Evolutionary conservation across 2,329 filamentous ascomycete species (phyloP), one percentile per base, ranked within the genome.

Genomic region (Didymosphaeria variabile): DNA sequence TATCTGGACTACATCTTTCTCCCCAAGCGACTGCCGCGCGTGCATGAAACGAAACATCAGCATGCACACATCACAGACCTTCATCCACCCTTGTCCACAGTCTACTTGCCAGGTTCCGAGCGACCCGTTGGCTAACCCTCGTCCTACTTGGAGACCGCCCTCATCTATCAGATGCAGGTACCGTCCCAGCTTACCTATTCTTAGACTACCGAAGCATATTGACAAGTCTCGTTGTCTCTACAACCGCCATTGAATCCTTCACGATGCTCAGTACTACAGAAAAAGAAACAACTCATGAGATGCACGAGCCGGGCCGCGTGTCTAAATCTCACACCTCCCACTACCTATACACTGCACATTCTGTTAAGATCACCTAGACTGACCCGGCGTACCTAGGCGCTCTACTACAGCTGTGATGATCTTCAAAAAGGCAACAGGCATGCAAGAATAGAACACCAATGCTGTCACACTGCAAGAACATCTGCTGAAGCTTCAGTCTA

Each of bases 81-180:
- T 26, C 9, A 6, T 26, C 40, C 15, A 54, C 29, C 55, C 55
- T 44, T 31, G 36, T 9, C 13, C 8, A 51, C 34, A 44, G 54
- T 23, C 47, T 46, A 32, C n/a, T 40, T 29, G 21, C 42, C 36
- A 44, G 15, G 31, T 44, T 42, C 38, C 32, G 56, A 31, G 38
- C 42, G 46, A 44, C 36, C 52, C 52, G 31, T 42, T 57, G 56
- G 40, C 46, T n/a, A 36, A 44, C 36, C 21, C 15, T 26, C 3
- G 36, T 31, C 42, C 50, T 54, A 49, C 31, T 36, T 57, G 45
- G 63, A 58, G 45, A 60, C 49, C 53, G 19, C 53, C 50, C 45
- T 59, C 62, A 64, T 70, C 60, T 60, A 66, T 60, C 60, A 64
- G 49, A 70, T 47, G 63, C 63, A 67, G 63, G 65, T 61, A 65